These are phyloP conservation scores for Saccharomyces jurei DNA, from an alignment of 805 yeast species.

Conservation along the genomic window DNA sequence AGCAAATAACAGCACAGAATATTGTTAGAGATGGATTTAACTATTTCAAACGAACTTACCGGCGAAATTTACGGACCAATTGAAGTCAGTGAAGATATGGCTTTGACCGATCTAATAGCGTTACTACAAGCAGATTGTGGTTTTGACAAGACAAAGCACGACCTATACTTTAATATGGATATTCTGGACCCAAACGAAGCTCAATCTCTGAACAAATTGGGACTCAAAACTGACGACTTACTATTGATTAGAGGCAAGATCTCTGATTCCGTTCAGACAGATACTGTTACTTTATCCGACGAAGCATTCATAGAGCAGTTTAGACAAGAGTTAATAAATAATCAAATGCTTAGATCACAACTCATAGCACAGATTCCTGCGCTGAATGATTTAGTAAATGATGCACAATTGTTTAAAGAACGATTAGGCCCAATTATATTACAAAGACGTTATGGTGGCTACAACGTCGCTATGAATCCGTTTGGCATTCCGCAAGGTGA, in stretches of 20 bases:
- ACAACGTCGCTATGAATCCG: constrained; percentile 11
- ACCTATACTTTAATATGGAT: constrained; percentile 41
- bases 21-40: constrained; percentile 37
- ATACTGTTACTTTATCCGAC: constrained; percentile 7
- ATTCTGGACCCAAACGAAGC: constrained; percentile 24
- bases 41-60: constrained; percentile 42
- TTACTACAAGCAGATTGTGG: constrained; percentile 63
- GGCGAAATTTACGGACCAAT: constrained; percentile 42
- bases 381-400: constrained; percentile 37
- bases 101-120: constrained; percentile 61
- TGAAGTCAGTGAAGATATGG: constrained; percentile 60
- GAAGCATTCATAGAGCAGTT: constrained; percentile 36
- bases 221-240: constrained; percentile 52
- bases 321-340: constrained; percentile 41
- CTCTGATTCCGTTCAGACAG: not conserved
- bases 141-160: constrained; percentile 40
- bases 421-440: constrained; percentile 32
- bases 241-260: constrained; percentile 34
- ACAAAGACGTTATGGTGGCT: constrained; percentile 22
- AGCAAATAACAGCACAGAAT: not conserved
- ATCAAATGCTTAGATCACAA: constrained; percentile 35
- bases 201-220: constrained; percentile 39
- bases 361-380: constrained; percentile 38
- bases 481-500: constrained; percentile 40
- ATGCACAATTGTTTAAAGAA: constrained; percentile 42